Conservation (phyloP, 192 early-diverging fungal species). For the Coemansia sp. region DNA sequence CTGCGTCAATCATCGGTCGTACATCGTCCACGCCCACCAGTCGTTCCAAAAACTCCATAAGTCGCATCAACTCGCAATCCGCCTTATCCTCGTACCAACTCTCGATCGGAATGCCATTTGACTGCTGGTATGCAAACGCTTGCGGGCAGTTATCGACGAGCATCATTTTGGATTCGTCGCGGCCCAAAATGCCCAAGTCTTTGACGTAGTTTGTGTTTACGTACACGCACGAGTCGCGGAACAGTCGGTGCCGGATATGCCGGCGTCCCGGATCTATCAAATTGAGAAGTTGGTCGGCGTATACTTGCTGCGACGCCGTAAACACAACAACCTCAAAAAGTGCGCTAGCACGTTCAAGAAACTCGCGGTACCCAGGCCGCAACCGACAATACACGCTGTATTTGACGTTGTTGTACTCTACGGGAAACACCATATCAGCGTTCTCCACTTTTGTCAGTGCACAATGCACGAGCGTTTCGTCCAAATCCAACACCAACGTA, state of each 20-base stretch:
- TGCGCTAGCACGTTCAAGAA: conserved; percentile 58
- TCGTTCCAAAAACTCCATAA: conserved; percentile 63
- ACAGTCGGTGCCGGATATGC: conserved; percentile 66
- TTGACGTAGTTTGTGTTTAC: conserved; percentile 70
- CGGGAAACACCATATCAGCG: conserved; percentile 64
- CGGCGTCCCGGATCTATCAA: conserved; percentile 64
- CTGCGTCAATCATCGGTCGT: conserved; percentile 61
- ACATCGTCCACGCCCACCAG: conserved; percentile 65
- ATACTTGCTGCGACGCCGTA: conserved; percentile 74
- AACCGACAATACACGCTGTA: conserved; percentile 69
- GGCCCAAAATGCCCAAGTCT: conserved; percentile 68
- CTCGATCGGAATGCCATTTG: conserved; percentile 71
- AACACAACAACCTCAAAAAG: conserved; percentile 73
- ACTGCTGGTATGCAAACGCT: conserved; percentile 72
- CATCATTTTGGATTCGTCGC: conserved; percentile 62
- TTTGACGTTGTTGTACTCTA: conserved; percentile 63
- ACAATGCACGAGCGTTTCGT: conserved; percentile 74
- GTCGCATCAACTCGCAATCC: conserved; percentile 62
- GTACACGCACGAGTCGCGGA: conserved; percentile 66
- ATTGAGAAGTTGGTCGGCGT: conserved; percentile 64
- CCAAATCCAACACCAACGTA: conserved; percentile 66
- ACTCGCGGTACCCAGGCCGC: conserved; percentile 64
- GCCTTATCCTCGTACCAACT: conserved; percentile 71
- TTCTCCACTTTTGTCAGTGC: conserved; percentile 56
- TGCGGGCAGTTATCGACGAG: conserved; percentile 76